These are phyloP conservation scores for Actinomortierella wolfii DNA, from an alignment of 371 early-diverging fungal genomes.

Conservation along the genomic window DNA sequence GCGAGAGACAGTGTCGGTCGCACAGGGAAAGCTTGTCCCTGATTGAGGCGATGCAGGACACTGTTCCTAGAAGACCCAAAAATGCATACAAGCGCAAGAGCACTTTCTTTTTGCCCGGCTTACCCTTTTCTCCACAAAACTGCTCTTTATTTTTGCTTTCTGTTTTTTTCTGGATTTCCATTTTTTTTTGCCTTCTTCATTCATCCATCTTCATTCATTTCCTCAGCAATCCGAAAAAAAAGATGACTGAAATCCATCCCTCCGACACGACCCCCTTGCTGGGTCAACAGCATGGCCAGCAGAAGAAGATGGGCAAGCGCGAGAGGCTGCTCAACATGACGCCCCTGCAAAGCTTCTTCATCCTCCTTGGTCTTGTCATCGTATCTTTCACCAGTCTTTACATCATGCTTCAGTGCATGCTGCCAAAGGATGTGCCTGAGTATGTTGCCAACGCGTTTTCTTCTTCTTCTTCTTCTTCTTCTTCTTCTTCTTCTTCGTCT, in stretches of 20 bases:
- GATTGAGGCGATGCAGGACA: too few species aligned
- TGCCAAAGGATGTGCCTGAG: constrained; percentile 40
- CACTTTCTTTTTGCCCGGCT: not conserved
- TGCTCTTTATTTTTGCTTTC: not conserved
- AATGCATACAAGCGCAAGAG: too few species aligned
- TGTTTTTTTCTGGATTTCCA: not conserved
- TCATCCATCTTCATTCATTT: not conserved
- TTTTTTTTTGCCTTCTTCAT: not conserved
- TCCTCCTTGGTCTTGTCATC: constrained; percentile 12
- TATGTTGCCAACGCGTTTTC: constrained; percentile 20
- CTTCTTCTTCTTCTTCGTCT: too few species aligned
- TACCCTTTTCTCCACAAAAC: not conserved
- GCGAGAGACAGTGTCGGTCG: too few species aligned
- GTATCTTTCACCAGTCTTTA: constrained; percentile 11
- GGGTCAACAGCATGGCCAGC: constrained; percentile 5
- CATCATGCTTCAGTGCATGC: constrained; percentile 21
- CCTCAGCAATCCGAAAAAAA: constrained; percentile 4
- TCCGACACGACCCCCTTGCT: constrained; percentile 42
- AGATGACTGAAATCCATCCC: constrained; percentile 6
- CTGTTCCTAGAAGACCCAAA: too few species aligned
- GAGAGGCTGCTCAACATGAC: constrained; percentile 25
- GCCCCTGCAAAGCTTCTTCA: constrained; percentile 30
- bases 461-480: too few species aligned
- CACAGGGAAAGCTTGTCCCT: too few species aligned
- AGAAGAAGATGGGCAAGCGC: constrained; percentile 10